Evolutionary conservation across 208 protist species (phyloP), one percentile per base, ranked within the genome.

Genomic region (Crithidia expoeki): DNA sequence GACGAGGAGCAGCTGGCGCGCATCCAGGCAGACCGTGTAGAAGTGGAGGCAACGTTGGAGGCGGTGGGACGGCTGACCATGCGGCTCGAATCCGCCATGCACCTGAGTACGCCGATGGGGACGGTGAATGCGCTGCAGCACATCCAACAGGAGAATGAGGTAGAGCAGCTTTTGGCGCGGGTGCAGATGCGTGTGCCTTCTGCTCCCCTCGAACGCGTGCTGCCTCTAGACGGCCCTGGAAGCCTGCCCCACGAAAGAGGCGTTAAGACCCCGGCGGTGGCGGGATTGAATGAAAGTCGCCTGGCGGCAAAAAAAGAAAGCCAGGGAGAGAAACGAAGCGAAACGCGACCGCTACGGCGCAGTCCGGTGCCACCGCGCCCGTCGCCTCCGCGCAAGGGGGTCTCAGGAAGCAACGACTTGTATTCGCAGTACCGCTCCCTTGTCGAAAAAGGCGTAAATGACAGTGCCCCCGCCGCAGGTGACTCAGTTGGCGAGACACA

Each of bases 71-170:
- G 25, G 36, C 65, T 92, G 30, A 34, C 65, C 4, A 59, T 72
- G 36, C 55, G 64, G n/a, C 59, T 94, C 25, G 61, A 56, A n/a
- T 56, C 47, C 14, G 75, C 67, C 16, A 34, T 80, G 60, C 76
- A 79, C 46, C 40, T 68, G 4, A 59, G 49, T 28, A 72, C 62
- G 25, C 77, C 79, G 7, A 40, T 80, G 2, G 66, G 72, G 21
- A 62, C 86, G 23, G 64, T 94, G 19, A 59, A 70, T 21, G 77
- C 85, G 44, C 71, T 91, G 70, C 82, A 86, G 72, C 81, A 72
- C 56, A 49, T 88, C 23, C 78, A 84, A 59, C 78, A 86, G 50
- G 83, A 86, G 51, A 67, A 78, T 2, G 74, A 80, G 64, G 57
- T 89, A 23, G 79, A 89, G 50, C 56, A 83, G 40, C 71, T 93